Evolutionary conservation across 441 rosid species (phyloP).

Genomic region (Eutrema salsugineum): DNA sequence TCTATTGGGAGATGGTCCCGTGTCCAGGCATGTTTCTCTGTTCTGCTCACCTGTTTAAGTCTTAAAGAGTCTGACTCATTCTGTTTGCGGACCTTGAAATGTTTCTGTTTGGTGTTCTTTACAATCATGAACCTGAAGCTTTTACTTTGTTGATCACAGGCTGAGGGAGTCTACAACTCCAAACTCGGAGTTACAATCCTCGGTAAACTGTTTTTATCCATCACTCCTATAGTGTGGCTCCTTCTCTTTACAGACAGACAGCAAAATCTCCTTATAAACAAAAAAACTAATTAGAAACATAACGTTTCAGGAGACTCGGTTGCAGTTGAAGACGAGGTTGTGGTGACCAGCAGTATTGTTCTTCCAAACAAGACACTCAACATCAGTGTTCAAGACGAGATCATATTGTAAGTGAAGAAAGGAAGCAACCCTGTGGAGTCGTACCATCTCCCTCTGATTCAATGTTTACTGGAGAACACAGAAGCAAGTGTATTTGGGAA

Average conservation of each 20-base stretch:
- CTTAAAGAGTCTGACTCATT: background rate
- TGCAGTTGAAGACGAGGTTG: conserved; percentile 84
- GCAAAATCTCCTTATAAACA: background rate
- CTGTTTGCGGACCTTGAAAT: background rate
- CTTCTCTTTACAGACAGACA: background rate
- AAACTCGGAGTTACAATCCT: conserved; percentile 92
- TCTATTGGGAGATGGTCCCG: conserved; percentile 93
- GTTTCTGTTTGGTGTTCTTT: background rate
- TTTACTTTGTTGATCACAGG: conserved; percentile 41
- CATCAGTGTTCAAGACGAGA: conserved; percentile 84
- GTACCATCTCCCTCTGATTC: conserved; percentile 11
- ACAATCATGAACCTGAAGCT: conserved; percentile 15
- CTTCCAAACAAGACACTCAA: conserved; percentile 91
- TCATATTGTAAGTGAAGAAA: conserved; percentile 49
- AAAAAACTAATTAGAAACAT: conserved; percentile 1
- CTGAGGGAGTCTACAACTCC: conserved; percentile 73
- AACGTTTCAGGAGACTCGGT: conserved; percentile 74
- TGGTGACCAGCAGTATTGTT: conserved; percentile 80
- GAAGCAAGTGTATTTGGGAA: conserved; percentile 9
- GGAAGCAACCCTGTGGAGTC: background rate
- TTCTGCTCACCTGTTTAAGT: conserved; percentile 3
- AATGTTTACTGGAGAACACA: conserved; percentile 17
- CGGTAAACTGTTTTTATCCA: conserved; percentile 42
- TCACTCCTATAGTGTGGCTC: background rate
- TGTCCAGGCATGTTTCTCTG: conserved; percentile 63